These are phyloP conservation scores for Paramyrothecium roridum DNA, from an alignment of 2,329 filamentous ascomycete species.

Conservation along the genomic window DNA sequence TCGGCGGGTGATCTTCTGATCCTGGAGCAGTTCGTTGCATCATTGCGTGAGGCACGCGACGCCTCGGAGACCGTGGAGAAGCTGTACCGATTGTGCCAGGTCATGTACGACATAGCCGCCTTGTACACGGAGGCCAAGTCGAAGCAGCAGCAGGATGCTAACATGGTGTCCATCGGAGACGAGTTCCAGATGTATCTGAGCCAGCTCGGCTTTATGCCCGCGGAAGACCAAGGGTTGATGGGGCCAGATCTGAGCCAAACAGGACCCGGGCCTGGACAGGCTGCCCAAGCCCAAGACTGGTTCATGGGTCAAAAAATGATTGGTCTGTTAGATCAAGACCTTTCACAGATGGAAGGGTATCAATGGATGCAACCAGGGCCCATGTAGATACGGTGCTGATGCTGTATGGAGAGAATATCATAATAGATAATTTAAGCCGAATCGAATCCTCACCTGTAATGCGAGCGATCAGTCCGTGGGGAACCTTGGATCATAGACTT, in stretches of 20 bases:
- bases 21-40: constrained; percentile 54
- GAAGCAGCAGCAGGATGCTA: constrained; percentile 41
- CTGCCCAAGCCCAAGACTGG: constrained; percentile 53
- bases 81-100: constrained; percentile 58
- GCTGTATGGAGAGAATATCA: no score
- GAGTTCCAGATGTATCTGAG: constrained; percentile 64
- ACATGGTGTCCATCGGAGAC: constrained; percentile 47
- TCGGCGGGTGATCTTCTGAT: constrained; percentile 50
- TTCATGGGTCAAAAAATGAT: constrained; percentile 64
- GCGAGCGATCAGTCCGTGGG: constrained; percentile 54
- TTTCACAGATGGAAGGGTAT: constrained; percentile 40
- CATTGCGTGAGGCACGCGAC: constrained; percentile 46
- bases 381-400: constrained; percentile 8
- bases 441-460: no score
- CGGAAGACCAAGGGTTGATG: constrained; percentile 25
- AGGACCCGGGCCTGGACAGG: constrained; percentile 22
- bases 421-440: no score
- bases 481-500: constrained; percentile 60
- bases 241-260: constrained; percentile 1
- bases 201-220: constrained; percentile 58
- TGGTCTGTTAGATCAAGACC: constrained; percentile 61
- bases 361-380: constrained; percentile 26
- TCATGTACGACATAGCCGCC: constrained; percentile 59
- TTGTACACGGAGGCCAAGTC: constrained; percentile 61
- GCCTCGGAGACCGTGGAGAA: constrained; percentile 58